Conservation (phyloP, 257 asterid genomes). For the Salvia hispanica region DNA sequence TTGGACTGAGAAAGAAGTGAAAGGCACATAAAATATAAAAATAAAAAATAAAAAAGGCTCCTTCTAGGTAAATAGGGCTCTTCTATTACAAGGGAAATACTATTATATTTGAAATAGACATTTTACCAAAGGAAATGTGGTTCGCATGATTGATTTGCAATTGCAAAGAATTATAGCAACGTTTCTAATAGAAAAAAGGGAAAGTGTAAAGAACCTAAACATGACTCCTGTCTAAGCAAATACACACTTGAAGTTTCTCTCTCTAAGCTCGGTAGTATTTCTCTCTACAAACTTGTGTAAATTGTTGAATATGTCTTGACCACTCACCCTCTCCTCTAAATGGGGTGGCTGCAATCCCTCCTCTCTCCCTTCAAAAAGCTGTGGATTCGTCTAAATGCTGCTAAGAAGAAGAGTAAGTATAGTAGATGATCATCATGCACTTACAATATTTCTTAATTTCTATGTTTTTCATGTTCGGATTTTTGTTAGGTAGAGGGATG, state of each 20-base stretch:
- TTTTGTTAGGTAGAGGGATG: conserved; percentile 73
- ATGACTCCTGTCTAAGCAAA: conserved; percentile 47
- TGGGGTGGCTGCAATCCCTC: conserved; percentile 96
- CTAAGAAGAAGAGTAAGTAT: conserved; percentile 73
- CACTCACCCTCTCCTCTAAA: conserved; percentile 43
- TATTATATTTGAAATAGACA: conserved; percentile 46
- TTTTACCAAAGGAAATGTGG: conserved; percentile 54
- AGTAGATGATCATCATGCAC: too few species aligned
- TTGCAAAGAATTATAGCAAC: conserved; percentile 41
- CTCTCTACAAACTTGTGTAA: conserved; percentile 33
- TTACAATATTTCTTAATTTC: too few species aligned
- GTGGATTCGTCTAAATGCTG: conserved; percentile 74
- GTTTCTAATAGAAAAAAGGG: conserved; percentile 10
- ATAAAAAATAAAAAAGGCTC: neutral
- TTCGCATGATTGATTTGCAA: conserved; percentile 47
- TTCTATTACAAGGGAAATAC: conserved; percentile 47
- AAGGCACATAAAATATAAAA: too few species aligned
- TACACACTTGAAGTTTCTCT: conserved; percentile 38
- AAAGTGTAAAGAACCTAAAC: conserved; percentile 49
- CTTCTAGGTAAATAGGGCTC: conserved; percentile 52
- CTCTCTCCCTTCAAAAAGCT: conserved; percentile 86
- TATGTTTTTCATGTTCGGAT: neutral
- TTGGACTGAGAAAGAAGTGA: too few species aligned
- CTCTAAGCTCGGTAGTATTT: conserved; percentile 22
- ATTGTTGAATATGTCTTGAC: conserved; percentile 49